These are phyloP conservation scores for Cordyceps sp. DNA, from an alignment of 2,329 filamentous ascomycete species.

Conservation along the genomic window DNA sequence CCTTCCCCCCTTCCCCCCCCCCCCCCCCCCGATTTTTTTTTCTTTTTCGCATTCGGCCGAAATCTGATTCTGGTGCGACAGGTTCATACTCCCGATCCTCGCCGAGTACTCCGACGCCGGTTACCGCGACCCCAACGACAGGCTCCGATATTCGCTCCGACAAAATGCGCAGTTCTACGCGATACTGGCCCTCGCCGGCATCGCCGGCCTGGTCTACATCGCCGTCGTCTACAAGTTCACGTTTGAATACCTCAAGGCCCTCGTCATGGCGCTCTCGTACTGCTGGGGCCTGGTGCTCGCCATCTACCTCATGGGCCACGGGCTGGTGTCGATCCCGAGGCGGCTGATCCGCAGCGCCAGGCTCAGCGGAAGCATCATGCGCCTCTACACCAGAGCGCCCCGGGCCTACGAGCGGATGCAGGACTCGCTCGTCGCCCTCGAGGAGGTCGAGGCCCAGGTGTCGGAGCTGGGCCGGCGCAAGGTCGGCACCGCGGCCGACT, in stretches of 20 bases:
- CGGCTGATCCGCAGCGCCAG: conserved; percentile 65
- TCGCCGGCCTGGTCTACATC: conserved; percentile 67
- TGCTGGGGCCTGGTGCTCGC: conserved; percentile 83
- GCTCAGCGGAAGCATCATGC: conserved; percentile 54
- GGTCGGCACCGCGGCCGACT: conserved; percentile 55
- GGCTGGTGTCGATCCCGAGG: conserved; percentile 78
- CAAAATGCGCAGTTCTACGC: conserved; percentile 81
- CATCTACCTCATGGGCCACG: conserved; percentile 96
- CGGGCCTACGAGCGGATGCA: conserved; percentile 74
- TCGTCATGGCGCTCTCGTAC: conserved; percentile 88
- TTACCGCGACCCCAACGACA: conserved; percentile 70
- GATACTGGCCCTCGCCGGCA: conserved; percentile 54
- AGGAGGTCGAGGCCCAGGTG: conserved; percentile 69
- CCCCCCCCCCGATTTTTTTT: no score
- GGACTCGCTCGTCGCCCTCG: conserved; percentile 63
- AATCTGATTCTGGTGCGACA: conserved; percentile 16
- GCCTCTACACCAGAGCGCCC: conserved; percentile 65
- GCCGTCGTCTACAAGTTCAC: conserved; percentile 62
- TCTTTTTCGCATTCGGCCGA: no score
- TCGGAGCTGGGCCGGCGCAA: conserved; percentile 66
- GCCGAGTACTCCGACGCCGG: conserved; percentile 92
- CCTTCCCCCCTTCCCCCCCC: no score
- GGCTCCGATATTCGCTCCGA: conserved; percentile 69
- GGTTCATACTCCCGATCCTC: conserved; percentile 80
- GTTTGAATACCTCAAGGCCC: conserved; percentile 56